Conservation (phyloP, 495 filamentous ascomycete genomes). For the Podospora pseudoanserina region DNA sequence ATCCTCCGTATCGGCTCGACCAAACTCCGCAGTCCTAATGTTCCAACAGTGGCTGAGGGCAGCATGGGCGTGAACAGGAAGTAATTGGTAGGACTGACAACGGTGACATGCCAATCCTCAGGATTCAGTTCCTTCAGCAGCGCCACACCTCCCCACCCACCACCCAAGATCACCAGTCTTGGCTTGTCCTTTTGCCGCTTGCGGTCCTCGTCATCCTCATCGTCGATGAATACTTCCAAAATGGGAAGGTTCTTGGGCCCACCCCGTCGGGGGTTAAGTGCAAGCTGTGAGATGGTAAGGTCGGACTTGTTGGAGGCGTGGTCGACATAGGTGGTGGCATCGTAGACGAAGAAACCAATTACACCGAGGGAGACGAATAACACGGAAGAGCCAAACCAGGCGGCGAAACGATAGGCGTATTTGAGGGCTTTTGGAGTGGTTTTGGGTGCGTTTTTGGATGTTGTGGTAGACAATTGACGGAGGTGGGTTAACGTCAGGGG, state of each 20-base stretch:
- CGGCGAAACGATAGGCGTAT: slow-evolving; percentile 49
- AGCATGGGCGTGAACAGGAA: slow-evolving; percentile 98
- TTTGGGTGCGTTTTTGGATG: neutral
- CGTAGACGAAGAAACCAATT: slow-evolving; percentile 87
- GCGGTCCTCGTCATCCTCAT: slow-evolving; percentile 71
- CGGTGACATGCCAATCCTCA: slow-evolving; percentile 89
- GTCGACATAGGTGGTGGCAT: slow-evolving; percentile 84
- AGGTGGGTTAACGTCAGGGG: slow-evolving; percentile 2
- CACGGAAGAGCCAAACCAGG: slow-evolving; percentile 47
- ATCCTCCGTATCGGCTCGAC: slow-evolving; percentile 91
- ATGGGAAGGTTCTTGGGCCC: slow-evolving; percentile 97
- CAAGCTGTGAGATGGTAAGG: slow-evolving; percentile 75
- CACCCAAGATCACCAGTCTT: slow-evolving; percentile 84
- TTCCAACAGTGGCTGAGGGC: slow-evolving; percentile 93
- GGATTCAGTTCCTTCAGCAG: slow-evolving; percentile 86
- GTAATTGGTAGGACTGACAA: slow-evolving; percentile 91
- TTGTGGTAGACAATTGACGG: slow-evolving; percentile 42
- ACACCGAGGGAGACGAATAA: slow-evolving; percentile 50
- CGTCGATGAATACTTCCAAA: slow-evolving; percentile 77
- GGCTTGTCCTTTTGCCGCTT: slow-evolving; percentile 74
- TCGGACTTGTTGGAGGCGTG: slow-evolving; percentile 56
- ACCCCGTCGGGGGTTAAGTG: slow-evolving; percentile 74
- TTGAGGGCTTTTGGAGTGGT: slow-evolving; percentile 43
- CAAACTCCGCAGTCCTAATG: slow-evolving; percentile 81
- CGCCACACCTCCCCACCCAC: slow-evolving; percentile 93